Evolutionary conservation across 2,329 filamentous ascomycete species (phyloP).

Genomic region (Capronia americana): DNA sequence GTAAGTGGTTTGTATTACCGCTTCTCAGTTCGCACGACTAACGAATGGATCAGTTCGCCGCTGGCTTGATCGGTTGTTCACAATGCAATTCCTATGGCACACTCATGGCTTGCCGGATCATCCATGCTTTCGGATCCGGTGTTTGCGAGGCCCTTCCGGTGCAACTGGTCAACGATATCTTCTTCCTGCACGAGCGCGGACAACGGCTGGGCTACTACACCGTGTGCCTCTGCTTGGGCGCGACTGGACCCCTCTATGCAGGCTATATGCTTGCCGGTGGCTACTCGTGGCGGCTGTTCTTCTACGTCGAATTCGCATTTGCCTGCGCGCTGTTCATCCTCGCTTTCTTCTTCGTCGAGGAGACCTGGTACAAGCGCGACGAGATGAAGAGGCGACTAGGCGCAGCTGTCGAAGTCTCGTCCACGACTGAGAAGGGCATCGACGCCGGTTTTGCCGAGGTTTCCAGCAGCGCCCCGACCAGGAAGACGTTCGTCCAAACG

Average conservation of each 20-base stretch:
- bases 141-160: slow-evolving; percentile 57
- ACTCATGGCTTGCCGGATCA: slow-evolving; percentile 52
- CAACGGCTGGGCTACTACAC: slow-evolving; percentile 66
- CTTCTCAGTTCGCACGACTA: too few relatives aligned
- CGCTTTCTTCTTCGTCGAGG: slow-evolving; percentile 65
- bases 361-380: slow-evolving; percentile 58
- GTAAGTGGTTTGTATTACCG: slow-evolving; percentile 32
- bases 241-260: slow-evolving; percentile 60
- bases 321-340: slow-evolving; percentile 52
- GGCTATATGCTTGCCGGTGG: slow-evolving; percentile 67
- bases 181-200: slow-evolving; percentile 56
- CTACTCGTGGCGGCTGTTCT: slow-evolving; percentile 66
- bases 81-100: slow-evolving; percentile 49
- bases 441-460: slow-evolving; percentile 45
- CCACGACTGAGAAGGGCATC: slow-evolving; percentile 28
- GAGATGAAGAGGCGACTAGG: slow-evolving; percentile 30
- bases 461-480: slow-evolving; percentile 43
- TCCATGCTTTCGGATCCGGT: slow-evolving; percentile 53
- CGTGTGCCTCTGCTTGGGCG: slow-evolving; percentile 43
- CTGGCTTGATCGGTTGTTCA: slow-evolving; percentile 52
- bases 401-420: slow-evolving; percentile 17
- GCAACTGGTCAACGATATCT: slow-evolving; percentile 57
- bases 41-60: slow-evolving; percentile 45
- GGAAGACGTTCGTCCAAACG: slow-evolving; percentile 52
- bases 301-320: slow-evolving; percentile 66